Conservation (phyloP, 1,139 yeast species). For the Candida mesenterica region DNA sequence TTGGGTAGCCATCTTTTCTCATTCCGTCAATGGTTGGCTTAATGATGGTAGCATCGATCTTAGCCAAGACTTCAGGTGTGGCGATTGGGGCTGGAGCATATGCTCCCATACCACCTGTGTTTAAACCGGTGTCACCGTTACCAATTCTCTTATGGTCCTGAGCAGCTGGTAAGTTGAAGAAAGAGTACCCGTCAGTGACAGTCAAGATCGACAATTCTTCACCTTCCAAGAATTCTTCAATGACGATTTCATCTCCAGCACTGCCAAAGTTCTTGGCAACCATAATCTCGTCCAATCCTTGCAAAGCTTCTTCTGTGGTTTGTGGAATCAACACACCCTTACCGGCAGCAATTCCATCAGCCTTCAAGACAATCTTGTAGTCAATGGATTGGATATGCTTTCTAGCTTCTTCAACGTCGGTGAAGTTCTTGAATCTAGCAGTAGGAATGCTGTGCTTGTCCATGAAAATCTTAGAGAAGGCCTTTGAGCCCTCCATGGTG, state of each 20-base stretch:
- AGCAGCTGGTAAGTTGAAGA: slow-evolving; percentile 90
- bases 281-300: slow-evolving; percentile 87
- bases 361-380: slow-evolving; percentile 88
- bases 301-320: slow-evolving; percentile 77
- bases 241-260: slow-evolving; percentile 96
- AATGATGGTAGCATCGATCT: slow-evolving; percentile 70
- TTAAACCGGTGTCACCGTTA: slow-evolving; percentile 89
- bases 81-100: slow-evolving; percentile 97
- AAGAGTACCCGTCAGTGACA: slow-evolving; percentile 90
- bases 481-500: slow-evolving; percentile 94
- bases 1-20: slow-evolving; percentile 94
- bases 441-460: slow-evolving; percentile 89
- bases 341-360: slow-evolving; percentile 98
- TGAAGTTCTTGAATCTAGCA: slow-evolving; percentile 83
- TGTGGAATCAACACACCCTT: slow-evolving; percentile 96
- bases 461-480: slow-evolving; percentile 94
- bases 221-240: slow-evolving; percentile 95
- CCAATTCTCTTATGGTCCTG: slow-evolving; percentile 97
- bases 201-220: slow-evolving; percentile 94
- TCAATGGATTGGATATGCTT: slow-evolving; percentile 63
- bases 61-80: slow-evolving; percentile 62
- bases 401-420: slow-evolving; percentile 70
- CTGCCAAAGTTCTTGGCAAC: slow-evolving; percentile 82
- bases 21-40: slow-evolving; percentile 95
- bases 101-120: slow-evolving; percentile 99